These are phyloP conservation scores for Linnemannia schmuckeri DNA, from an alignment of 192 early-diverging fungal genomes.

Conservation along the genomic window DNA sequence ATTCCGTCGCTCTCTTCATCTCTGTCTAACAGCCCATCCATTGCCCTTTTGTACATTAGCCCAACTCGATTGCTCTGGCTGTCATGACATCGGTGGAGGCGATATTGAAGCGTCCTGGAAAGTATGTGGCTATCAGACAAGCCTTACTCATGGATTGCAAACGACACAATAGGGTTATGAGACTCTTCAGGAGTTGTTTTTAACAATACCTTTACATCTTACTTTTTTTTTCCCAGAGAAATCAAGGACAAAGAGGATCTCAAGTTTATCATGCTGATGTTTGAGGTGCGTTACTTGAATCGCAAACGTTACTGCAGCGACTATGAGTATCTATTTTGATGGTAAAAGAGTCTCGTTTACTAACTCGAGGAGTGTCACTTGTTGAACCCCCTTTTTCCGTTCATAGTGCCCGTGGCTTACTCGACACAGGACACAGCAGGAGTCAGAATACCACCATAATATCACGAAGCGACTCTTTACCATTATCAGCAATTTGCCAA, in stretches of 20 bases:
- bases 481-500: conserved; percentile 83
- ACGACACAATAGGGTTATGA: neutral
- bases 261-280: conserved; percentile 85
- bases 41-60: conserved; percentile 50
- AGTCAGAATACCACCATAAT: conserved; percentile 88
- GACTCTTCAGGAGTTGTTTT: neutral
- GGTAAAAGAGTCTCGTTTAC: neutral
- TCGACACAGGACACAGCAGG: conserved; percentile 80
- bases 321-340: neutral
- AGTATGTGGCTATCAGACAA: conserved; percentile 26
- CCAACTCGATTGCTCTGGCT: conserved; percentile 71
- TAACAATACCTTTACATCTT: neutral
- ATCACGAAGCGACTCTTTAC: conserved; percentile 86
- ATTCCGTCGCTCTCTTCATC: neutral
- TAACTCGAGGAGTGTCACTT: too few relatives aligned
- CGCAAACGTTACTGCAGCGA: neutral
- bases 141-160: neutral
- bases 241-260: conserved; percentile 72
- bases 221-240: conserved; percentile 35
- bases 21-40: neutral
- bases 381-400: neutral
- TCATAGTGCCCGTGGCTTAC: conserved; percentile 83
- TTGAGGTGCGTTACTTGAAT: conserved; percentile 73
- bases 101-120: conserved; percentile 74
- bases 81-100: conserved; percentile 83